Base-by-base conservation (phyloP, 2,329 filamentous ascomycete species). In the Trichoderma sp. region DNA sequence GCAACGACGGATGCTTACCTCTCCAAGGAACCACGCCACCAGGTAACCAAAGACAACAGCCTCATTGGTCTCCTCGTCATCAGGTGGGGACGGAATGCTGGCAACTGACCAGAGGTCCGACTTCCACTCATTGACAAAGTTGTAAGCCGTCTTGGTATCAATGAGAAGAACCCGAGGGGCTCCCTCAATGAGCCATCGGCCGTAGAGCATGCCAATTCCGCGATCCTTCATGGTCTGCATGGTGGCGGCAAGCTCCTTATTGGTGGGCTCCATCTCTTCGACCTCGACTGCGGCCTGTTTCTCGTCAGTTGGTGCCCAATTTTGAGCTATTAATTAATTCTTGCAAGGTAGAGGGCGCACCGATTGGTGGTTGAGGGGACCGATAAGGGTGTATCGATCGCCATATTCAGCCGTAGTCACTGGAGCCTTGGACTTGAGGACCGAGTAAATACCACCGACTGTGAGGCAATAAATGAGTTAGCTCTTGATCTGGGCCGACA, bases 401-500 rank as follows among this genome's bases (percentile, higher is more conserved):
- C 96, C 96, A 96, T 98, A 99, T 83, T 99, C 96, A 73, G 94
- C 94, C 1, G 95, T 98, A 57, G 96, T 98, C 74, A 98, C 96
- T 65, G 96, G 95, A 47, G 96, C 95, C 84, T 99, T 99, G 74
- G 96, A 99, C 84, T 99, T 99, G 84, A 99, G 91, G 76, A 99
- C 96, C 18, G 95, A 98, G 87, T 99, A 99, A 84, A 99, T 99
- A 78, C 96, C 96, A 80, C 96, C 96, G 74, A 99, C 96, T 97
- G 61, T 28, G 24, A 53, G 56, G 32, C n/a, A 61, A 53, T 36
- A 26, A 62, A 67, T n/a, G 39, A 26, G 43, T 73, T 53, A 68
- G 56, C 51, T 65, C 34, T 57, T 26, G 72, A 61, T 34, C 32
- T 60, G 51, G 14, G 14, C 51, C 24, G 32, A 43, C 28, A 58